Evolutionary conservation across 1,284 basidiomycete species (phyloP), one percentile per base, ranked within the genome.

Genomic region (Cryptococcus deneoformans): DNA sequence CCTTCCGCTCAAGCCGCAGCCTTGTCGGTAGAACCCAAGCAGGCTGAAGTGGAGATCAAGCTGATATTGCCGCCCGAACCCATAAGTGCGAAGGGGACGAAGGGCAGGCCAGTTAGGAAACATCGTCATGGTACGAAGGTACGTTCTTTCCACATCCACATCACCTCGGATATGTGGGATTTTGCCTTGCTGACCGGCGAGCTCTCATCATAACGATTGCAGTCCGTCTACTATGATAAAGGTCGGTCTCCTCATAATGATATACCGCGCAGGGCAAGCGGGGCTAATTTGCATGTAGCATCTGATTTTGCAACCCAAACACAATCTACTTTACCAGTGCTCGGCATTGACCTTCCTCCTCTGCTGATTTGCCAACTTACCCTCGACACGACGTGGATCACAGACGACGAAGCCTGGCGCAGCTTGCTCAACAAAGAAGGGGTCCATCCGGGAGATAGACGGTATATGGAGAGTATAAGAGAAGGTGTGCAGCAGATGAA

Each of bases 1-100:
- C 63, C 70, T 0, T 60, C 66, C 4, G 57, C 62, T 24, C 63
- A 70, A 56, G 66, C 65, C 14, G 63, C 66, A 1, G 56, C 61
- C 1, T 46, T 61, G 46, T 57, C 61, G 4, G 61, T 63, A 11
- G 63, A 61, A 35, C 55, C 64, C 1, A 49, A 61, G 29, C 61
- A 60, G 39, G 52, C 56, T 4, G 71, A 72, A 34, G 59, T 61
- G 7, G 76, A 77, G 8, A 72, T 78, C 54, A 63, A 64, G 46
- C 64, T 79, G 10, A 61, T 79, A 36, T 56, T 78, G 9, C 75
- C 73, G 0, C 71, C 72, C 0, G 78, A 78, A 53, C 72, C 73
- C 9, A 56, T 67, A 9, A 52, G 52, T 5, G 52, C 61, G 5
- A 72, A 72, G 16, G 64, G 58, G 12, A 65, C 48, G 36, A 75